Percentiles rank a stretch among this genome's conserved stretches.
These are phyloP conservation scores for Monilinia laxa DNA, from an alignment of 2,329 filamentous ascomycete species.

Conservation along the genomic window DNA sequence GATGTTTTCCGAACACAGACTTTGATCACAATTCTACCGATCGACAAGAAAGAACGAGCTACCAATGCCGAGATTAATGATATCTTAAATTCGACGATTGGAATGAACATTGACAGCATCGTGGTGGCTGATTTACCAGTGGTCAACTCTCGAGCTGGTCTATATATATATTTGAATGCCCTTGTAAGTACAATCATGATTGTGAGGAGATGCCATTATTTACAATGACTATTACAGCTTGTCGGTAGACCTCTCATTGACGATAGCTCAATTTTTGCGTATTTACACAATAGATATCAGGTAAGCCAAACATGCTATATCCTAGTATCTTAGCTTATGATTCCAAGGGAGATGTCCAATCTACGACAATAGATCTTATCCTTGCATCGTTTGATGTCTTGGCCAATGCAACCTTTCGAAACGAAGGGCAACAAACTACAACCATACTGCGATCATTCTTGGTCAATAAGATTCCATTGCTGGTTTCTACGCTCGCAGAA, in stretches of 20 bases:
- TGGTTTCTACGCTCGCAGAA: slow-evolving; percentile 57
- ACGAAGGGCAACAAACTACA: slow-evolving; percentile 57
- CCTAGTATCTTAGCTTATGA: slow-evolving; percentile 34
- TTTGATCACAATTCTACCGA: slow-evolving; percentile 55
- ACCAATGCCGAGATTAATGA: slow-evolving; percentile 56
- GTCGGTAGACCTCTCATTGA: slow-evolving; percentile 81
- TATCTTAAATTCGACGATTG: slow-evolving; percentile 56
- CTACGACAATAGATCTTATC: slow-evolving; percentile 77
- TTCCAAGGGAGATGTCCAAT: slow-evolving; percentile 69
- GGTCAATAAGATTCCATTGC: slow-evolving; percentile 67
- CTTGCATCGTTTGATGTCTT: slow-evolving; percentile 87
- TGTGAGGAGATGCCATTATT: not conserved
- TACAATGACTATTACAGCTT: slow-evolving; percentile 55
- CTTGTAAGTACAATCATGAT: slow-evolving; percentile 55
- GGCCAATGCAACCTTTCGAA: slow-evolving; percentile 79
- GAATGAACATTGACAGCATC: slow-evolving; percentile 44
- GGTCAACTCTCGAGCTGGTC: slow-evolving; percentile 73
- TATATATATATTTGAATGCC: slow-evolving; percentile 84
- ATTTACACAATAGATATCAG: slow-evolving; percentile 81
- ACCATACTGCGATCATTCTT: slow-evolving; percentile 83
- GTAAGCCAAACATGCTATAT: slow-evolving; percentile 45
- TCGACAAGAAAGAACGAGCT: slow-evolving; percentile 52
- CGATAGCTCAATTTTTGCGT: slow-evolving; percentile 73
- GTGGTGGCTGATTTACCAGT: slow-evolving; percentile 64
- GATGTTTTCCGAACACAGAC: slow-evolving; percentile 59